Evolutionary conservation across 768 basidiomycete genomes (phyloP).

Genomic region (Tulasnella sp.): DNA sequence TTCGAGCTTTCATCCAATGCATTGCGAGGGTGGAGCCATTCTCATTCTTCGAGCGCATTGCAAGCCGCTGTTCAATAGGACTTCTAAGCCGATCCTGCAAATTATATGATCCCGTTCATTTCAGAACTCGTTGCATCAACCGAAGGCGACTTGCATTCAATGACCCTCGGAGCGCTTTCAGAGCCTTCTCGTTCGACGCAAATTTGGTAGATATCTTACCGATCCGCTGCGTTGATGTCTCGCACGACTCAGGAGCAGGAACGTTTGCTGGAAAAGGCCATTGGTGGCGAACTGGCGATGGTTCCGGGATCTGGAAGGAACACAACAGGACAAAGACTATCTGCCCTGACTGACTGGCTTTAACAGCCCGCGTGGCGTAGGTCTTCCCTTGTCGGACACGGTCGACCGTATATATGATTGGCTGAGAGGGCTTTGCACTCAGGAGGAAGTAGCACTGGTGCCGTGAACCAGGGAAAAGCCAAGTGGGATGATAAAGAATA

Average conservation of each 20-base stretch:
- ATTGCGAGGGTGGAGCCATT: slow-evolving; percentile 42
- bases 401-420: slow-evolving; percentile 80
- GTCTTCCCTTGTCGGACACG: slow-evolving; percentile 62
- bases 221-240: slow-evolving; percentile 41
- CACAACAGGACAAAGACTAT: slow-evolving; percentile 69
- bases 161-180: slow-evolving; percentile 2
- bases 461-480: slow-evolving; percentile 26
- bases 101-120: slow-evolving; percentile 24
- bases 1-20: slow-evolving; percentile 81
- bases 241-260: slow-evolving; percentile 63
- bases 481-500: background rate
- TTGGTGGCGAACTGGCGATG: slow-evolving; percentile 69
- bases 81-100: slow-evolving; percentile 66
- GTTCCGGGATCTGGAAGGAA: slow-evolving; percentile 81
- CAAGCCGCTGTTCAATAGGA: slow-evolving; percentile 68
- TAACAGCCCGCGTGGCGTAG: slow-evolving; percentile 64
- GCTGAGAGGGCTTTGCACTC: slow-evolving; percentile 69
- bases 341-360: slow-evolving; percentile 55
- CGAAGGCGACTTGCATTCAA: slow-evolving; percentile 19
- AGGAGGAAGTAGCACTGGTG: slow-evolving; percentile 78
- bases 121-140: background rate
- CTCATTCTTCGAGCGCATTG: slow-evolving; percentile 39
- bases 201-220: background rate
- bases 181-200: background rate
- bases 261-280: slow-evolving; percentile 66